Base-by-base conservation (phyloP, 2,329 filamentous ascomycete genomes). In the Rasamsonia emersonii region DNA sequence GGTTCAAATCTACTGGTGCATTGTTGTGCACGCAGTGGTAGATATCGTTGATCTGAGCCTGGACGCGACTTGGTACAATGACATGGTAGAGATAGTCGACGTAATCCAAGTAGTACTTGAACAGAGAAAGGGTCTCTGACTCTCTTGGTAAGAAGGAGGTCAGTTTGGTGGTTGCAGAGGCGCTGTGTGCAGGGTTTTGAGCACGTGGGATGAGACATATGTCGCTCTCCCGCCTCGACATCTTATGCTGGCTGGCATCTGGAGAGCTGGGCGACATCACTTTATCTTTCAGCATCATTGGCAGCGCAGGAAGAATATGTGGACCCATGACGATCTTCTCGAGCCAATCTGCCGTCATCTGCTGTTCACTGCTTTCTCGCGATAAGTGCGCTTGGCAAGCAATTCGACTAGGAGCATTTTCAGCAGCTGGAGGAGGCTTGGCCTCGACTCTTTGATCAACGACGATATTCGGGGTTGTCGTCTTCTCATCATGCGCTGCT, bases 81-180 rank as follows among this genome's bases (percentile, higher is more conserved):
- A 61, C 39, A 39, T 60, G 56, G 33, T 62, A 60, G 4, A 58
- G 44, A 16, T 50, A 56, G 30, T 53, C 47, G 21, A 62, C 46
- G 23, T 56, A 47, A 2, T 43, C 33, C n/a, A 40, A 41, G 30
- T 61, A 62, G 30, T 52, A 54, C 6, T 45, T 42, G 15, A 62
- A 47, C 1, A 61, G 40, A 5, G 37, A 20, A 10, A 49, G 15
- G 3, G 54, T 47, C 28, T 59, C 50, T 4, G 41, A n/a, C 14
- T 53, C 45, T 0, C 44, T 16, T 0, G 59, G 59, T 1, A 61
- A 33, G 19, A 42, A 52, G 0, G 38, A 35, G 1, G 35, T 26
- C 6, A 55, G 28, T 5, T 47, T 28, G 2, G 51, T 32, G 0
- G 39, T 41, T 7, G 41, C 33, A 3, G 48, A 47, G 10, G 35